These are phyloP conservation scores for Xylaria flabelliformis DNA, from an alignment of 495 filamentous ascomycete species.

Conservation along the genomic window DNA sequence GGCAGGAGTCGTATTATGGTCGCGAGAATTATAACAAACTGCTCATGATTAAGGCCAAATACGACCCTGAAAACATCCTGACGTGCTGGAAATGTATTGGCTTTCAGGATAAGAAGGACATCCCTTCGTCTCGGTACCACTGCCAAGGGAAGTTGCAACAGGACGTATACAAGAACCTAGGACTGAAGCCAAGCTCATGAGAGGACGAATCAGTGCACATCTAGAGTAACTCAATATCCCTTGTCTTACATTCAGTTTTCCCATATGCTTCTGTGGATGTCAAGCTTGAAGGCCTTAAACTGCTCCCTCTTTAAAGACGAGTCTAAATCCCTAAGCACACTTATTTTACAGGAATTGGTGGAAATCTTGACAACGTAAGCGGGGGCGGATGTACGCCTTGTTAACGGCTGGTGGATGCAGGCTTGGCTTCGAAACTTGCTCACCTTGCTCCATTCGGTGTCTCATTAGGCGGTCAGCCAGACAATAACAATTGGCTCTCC, in stretches of 20 bases:
- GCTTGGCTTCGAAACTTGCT: conserved; percentile 16
- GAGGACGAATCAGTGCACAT: not conserved
- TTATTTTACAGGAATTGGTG: not conserved
- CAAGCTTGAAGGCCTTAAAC: not conserved
- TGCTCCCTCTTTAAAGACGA: not conserved
- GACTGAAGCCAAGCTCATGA: conserved; percentile 19
- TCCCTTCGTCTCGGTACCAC: conserved; percentile 32
- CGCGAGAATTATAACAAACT: conserved; percentile 49
- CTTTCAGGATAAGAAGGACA: conserved; percentile 42
- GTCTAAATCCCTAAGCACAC: not conserved
- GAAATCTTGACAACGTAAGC: not conserved
- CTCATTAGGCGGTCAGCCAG: not conserved
- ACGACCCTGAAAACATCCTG: conserved; percentile 55
- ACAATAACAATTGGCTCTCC: not conserved
- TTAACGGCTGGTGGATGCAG: not conserved
- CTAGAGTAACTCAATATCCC: not conserved
- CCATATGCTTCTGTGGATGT: not conserved
- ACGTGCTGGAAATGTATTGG: conserved; percentile 57
- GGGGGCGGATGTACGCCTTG: too few species aligned
- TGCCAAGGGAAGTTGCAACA: conserved; percentile 37
- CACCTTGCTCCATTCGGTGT: conserved; percentile 5
- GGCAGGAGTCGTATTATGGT: conserved; percentile 57
- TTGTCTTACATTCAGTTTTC: not conserved
- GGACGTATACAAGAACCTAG: conserved; percentile 29
- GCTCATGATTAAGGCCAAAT: conserved; percentile 50